Evolutionary conservation across 2,329 filamentous ascomycete species (phyloP).

Genomic region (Ceratocystiopsis minuta): DNA sequence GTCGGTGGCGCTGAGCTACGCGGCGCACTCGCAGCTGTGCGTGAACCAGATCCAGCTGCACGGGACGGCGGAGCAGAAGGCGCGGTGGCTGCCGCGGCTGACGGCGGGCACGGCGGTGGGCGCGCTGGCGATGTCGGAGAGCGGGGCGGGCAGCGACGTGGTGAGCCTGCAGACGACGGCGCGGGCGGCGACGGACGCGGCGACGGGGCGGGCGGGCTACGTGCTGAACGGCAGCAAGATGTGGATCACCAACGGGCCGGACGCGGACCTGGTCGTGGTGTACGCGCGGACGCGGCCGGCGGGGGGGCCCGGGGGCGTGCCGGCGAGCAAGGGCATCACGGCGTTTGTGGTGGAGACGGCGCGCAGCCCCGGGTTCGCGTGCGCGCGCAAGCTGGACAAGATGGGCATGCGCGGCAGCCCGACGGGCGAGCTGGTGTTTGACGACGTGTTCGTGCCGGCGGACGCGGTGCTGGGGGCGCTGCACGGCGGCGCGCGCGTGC

Average conservation of each 20-base stretch:
- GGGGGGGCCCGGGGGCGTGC: conserved; percentile 27
- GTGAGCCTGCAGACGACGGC: conserved; percentile 76
- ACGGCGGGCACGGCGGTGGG: conserved; percentile 69
- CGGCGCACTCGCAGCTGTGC: conserved; percentile 88
- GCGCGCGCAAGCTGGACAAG: conserved; percentile 85
- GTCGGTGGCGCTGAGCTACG: conserved; percentile 78
- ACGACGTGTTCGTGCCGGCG: conserved; percentile 71
- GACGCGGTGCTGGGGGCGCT: conserved; percentile 66
- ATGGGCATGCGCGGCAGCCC: conserved; percentile 96
- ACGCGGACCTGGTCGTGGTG: conserved; percentile 85
- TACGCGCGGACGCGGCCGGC: conserved; percentile 86
- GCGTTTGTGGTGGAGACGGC: conserved; percentile 70
- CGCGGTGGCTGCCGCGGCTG: conserved; percentile 59
- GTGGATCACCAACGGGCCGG: conserved; percentile 98
- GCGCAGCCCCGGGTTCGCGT: conserved; percentile 56
- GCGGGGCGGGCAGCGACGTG: conserved; percentile 79
- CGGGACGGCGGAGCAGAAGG: conserved; percentile 61
- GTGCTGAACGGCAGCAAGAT: conserved; percentile 83
- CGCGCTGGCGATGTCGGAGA: conserved; percentile 87
- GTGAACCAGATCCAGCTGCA: conserved; percentile 94
- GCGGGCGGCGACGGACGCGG: conserved; percentile 64
- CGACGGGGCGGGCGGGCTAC: conserved; percentile 56
- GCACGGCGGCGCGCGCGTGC: conserved; percentile 68
- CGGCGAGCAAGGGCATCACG: conserved; percentile 67
- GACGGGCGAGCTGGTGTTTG: conserved; percentile 85